Percentiles rank a stretch among this genome's conserved stretches.
phyloP scores from a whole-genome alignment of 2,329 filamentous ascomycete species.

The Aphanocladium album region DNA sequence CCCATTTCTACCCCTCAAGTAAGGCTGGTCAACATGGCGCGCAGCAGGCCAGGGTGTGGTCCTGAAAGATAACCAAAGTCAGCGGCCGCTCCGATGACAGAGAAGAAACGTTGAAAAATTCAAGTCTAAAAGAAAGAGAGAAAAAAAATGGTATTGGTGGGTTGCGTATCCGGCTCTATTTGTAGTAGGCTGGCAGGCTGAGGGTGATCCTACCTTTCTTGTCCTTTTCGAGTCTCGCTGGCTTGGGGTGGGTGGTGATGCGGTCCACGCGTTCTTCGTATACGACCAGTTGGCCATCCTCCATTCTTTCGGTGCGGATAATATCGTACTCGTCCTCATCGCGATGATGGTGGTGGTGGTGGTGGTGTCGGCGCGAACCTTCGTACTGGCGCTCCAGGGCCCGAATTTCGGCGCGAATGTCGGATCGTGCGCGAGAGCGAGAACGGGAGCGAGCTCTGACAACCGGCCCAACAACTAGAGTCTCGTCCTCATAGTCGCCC shows the following conservation, averaged over 20 bases:
- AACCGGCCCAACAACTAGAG: conserved; percentile 33
- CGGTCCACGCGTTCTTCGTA: conserved; percentile 57
- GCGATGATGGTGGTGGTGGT: conserved; percentile 23
- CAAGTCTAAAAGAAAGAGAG: conserved; percentile 18
- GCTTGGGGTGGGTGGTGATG: conserved; percentile 46
- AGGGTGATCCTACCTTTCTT: conserved; percentile 94
- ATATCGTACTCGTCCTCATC: conserved; percentile 44
- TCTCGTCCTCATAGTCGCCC: conserved; percentile 25
- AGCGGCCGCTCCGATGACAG: conserved; percentile 23
- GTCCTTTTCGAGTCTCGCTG: conserved; percentile 75
- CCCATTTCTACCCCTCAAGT: conserved; percentile 41
- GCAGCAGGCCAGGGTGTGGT: conserved; percentile 58
- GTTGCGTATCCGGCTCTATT: conserved; percentile 40
- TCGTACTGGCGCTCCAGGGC: conserved; percentile 55
- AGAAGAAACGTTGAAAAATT: conserved; percentile 8
- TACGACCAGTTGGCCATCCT: conserved; percentile 58
- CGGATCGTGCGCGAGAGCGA: conserved; percentile 40
- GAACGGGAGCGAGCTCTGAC: conserved; percentile 35
- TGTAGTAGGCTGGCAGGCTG: conserved; percentile 66
- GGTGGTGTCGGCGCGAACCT: conserved; percentile 34
- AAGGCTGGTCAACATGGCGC: conserved; percentile 66
- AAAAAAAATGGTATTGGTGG: background rate
- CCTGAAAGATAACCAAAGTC: conserved; percentile 39
- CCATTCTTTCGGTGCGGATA: conserved; percentile 51
- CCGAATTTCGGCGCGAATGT: conserved; percentile 68